phyloP scores from a whole-genome alignment of 1,139 yeast species.

The Geotrichum aggregatum region DNA sequence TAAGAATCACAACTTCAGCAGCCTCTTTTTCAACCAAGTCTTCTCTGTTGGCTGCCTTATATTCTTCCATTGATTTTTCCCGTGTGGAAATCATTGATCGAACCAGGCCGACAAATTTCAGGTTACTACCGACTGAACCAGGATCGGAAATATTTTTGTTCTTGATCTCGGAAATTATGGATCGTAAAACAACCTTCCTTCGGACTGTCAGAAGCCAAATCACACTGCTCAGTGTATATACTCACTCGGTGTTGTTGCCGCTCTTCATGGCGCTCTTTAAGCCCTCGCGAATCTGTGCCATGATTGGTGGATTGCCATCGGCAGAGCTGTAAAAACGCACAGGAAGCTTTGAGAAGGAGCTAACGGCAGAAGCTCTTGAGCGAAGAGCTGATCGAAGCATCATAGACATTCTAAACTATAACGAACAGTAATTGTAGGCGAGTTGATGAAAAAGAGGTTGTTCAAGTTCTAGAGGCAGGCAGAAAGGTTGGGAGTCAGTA shows the following conservation, averaged over 20 bases:
- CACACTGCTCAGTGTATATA: neutral
- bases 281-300: slow-evolving; percentile 35
- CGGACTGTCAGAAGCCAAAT: slow-evolving; percentile 23
- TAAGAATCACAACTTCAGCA: slow-evolving; percentile 47
- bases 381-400: slow-evolving; percentile 16
- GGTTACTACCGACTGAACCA: slow-evolving; percentile 47
- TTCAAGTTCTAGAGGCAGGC: neutral
- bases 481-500: neutral
- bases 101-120: slow-evolving; percentile 47
- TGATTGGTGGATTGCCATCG: slow-evolving; percentile 35
- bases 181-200: slow-evolving; percentile 52
- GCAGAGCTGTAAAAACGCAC: slow-evolving; percentile 20
- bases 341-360: slow-evolving; percentile 9
- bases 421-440: neutral
- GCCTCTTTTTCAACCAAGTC: slow-evolving; percentile 57
- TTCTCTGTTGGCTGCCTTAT: slow-evolving; percentile 46
- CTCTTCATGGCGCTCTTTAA: slow-evolving; percentile 38
- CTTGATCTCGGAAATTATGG: slow-evolving; percentile 55
- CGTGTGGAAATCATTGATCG: slow-evolving; percentile 53
- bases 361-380: neutral
- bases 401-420: neutral
- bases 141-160: slow-evolving; percentile 55
- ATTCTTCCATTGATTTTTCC: slow-evolving; percentile 51
- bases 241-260: slow-evolving; percentile 26
- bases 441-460: neutral